Evolutionary conservation across 2,329 filamentous ascomycete genomes (phyloP), one percentile per base, ranked within the genome.

Genomic region (Sporothrix euskadiensis): DNA sequence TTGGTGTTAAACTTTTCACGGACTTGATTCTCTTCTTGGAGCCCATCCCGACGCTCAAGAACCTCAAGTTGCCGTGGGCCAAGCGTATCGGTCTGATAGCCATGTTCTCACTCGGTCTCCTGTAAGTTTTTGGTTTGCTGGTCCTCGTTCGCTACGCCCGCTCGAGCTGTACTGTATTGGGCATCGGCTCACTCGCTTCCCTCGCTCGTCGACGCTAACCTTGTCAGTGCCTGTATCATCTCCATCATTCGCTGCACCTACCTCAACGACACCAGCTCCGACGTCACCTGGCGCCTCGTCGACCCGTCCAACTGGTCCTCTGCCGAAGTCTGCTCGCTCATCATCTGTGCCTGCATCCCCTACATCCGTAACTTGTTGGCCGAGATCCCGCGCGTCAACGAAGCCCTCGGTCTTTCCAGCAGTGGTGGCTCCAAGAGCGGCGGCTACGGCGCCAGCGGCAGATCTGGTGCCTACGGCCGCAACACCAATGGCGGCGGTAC

Each of bases 241-340:
- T 83, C 81, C 9, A 78, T 83, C 63, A 81, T 83, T 71, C 80
- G 82, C 14, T 78, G 82, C 54, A 79, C 80, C 39, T 83, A 80
- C 71, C 80, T 83, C 26, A 61, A 52, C 54, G 73, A 79, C 3
- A 77, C 79, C 9, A 79, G 78, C 16, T 73, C 77, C 5, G 82
- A 83, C 73, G 77, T 79, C n/a, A 81, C 82, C 0, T 83, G 79
- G 39, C 39, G 32, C 10, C 71, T 73, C 3, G 71, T 69, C 44
- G 65, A 73, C 54, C 65, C 65, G 1, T 39, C 61, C 26, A 78
- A 77, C 71, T 83, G 81, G 81, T 82, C 80, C 26, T 78, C 82
- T 26, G 78, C 77, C 66, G 81, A 83, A 72, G 74, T 82, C 3
- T 79, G 77, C 76, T 81, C 79, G 1, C 81, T 80, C 14, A 80